phyloP scores from a whole-genome alignment of 768 basidiomycete species.

The Leccinum fibrillosum region DNA sequence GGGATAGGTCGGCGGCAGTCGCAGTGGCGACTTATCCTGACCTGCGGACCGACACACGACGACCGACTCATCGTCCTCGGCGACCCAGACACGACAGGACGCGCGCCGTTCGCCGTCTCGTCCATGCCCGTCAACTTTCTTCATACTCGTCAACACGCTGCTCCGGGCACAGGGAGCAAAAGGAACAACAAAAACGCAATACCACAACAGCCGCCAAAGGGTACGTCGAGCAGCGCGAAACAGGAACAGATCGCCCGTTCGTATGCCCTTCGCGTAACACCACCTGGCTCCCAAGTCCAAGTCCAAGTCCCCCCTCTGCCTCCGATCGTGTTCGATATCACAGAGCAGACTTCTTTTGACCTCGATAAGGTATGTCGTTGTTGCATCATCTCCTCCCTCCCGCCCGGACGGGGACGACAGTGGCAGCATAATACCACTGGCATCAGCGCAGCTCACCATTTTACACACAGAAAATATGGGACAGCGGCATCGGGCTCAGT shows the following conservation, averaged over 20 bases:
- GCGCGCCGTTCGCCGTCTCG: constrained; percentile 53
- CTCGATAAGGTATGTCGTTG: constrained; percentile 74
- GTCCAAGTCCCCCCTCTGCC: background rate
- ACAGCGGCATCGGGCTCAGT: constrained; percentile 84
- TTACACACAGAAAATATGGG: constrained; percentile 88
- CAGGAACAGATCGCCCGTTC: constrained; percentile 60
- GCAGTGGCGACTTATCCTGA: constrained; percentile 63
- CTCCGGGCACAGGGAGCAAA: background rate
- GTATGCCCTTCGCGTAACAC: constrained; percentile 8
- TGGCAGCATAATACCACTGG: too few species aligned
- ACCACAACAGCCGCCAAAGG: constrained; percentile 9
- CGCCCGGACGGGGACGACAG: background rate
- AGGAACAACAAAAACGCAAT: background rate
- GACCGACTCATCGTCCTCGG: constrained; percentile 42
- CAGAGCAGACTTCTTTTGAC: constrained; percentile 86
- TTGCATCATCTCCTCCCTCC: background rate
- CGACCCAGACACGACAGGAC: constrained; percentile 38
- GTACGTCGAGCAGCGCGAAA: constrained; percentile 35
- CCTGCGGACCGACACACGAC: constrained; percentile 30
- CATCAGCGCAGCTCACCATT: background rate
- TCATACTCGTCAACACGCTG: constrained; percentile 25
- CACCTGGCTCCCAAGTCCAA: background rate
- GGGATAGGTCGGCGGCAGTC: constrained; percentile 32
- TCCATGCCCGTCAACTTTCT: constrained; percentile 61
- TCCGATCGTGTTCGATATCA: constrained; percentile 43